These are phyloP conservation scores for Apium graveolens DNA, from an alignment of 129 eudicot genomes.

Conservation along the genomic window DNA sequence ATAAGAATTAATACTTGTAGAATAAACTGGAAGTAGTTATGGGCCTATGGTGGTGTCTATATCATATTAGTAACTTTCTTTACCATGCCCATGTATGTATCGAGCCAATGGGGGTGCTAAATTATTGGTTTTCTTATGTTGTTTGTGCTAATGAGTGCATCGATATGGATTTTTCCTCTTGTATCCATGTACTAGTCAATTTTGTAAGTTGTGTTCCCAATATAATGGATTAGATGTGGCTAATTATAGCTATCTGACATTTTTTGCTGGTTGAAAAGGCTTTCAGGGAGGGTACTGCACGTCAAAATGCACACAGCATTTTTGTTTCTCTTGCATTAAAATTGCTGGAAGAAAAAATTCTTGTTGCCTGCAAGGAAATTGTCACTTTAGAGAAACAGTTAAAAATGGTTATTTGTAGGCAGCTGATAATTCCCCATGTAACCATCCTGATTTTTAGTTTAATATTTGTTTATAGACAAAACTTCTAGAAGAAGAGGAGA, in stretches of 20 bases:
- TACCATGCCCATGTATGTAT: neutral
- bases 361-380: constrained; percentile 90
- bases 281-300: constrained; percentile 96
- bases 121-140: neutral
- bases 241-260: constrained; percentile 3
- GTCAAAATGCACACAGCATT: constrained; percentile 97
- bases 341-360: constrained; percentile 79
- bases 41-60: neutral
- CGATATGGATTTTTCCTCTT: neutral
- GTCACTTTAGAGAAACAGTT: constrained; percentile 92
- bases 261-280: constrained; percentile 88
- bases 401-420: neutral
- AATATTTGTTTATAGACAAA: constrained; percentile 45
- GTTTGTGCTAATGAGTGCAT: neutral
- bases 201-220: neutral
- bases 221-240: neutral
- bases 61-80: neutral
- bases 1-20: neutral
- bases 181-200: neutral
- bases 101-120: neutral
- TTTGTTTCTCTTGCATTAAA: constrained; percentile 88
- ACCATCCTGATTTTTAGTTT: constrained; percentile 11
- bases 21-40: neutral
- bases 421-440: neutral
- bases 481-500: constrained; percentile 98